phyloP scores from a whole-genome alignment of 768 basidiomycete species.

The Gloeostereum incarnatum region DNA sequence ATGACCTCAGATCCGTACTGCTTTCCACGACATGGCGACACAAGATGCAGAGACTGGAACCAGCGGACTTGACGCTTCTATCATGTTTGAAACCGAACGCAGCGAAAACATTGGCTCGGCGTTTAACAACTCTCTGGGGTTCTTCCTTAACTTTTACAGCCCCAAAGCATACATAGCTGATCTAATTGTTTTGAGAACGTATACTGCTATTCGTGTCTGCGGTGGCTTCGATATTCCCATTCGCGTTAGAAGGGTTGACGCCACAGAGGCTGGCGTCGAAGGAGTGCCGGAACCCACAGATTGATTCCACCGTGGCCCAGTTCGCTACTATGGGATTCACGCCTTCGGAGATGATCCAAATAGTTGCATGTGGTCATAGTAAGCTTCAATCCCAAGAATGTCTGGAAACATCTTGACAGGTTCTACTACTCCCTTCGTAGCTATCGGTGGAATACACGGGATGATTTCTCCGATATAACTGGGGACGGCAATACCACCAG shows the following conservation, averaged over 20 bases:
- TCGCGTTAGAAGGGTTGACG: slow-evolving; percentile 14
- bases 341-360: too few species aligned
- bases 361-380: too few species aligned
- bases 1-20: too few species aligned
- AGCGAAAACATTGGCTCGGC: slow-evolving; percentile 11
- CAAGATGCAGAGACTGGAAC: slow-evolving; percentile 12
- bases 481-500: too few species aligned
- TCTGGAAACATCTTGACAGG: too few species aligned
- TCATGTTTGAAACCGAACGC: slow-evolving; percentile 13
- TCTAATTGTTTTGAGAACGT: slow-evolving; percentile 11
- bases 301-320: slow-evolving; percentile 8
- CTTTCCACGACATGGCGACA: slow-evolving; percentile 15
- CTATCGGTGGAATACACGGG: too few species aligned
- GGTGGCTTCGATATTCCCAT: slow-evolving; percentile 9
- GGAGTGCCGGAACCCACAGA: slow-evolving; percentile 14
- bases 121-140: slow-evolving; percentile 9
- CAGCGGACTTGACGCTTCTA: slow-evolving; percentile 15
- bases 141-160: slow-evolving; percentile 1
- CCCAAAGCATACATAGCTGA: slow-evolving; percentile 11
- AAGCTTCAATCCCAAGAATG: too few species aligned
- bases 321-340: slow-evolving; percentile 10
- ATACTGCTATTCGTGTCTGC: slow-evolving; percentile 10
- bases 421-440: too few species aligned
- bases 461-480: too few species aligned
- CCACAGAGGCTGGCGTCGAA: slow-evolving; percentile 10